These are phyloP conservation scores for Buxus sempervirens DNA, from an alignment of 164 flowering plant species.

Conservation along the genomic window DNA sequence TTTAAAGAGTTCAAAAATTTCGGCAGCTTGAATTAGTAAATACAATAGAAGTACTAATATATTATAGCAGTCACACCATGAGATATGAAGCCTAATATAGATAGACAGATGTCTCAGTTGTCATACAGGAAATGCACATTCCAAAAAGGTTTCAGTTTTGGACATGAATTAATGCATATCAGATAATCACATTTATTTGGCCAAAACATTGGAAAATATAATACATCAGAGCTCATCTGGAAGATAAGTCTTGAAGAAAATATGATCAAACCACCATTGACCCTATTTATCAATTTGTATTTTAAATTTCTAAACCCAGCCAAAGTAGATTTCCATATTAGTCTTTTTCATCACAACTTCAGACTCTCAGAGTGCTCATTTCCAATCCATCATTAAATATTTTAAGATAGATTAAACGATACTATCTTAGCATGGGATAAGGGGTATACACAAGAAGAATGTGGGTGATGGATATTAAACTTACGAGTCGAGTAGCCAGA, in stretches of 20 bases:
- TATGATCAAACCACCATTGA: background rate
- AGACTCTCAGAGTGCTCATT: background rate
- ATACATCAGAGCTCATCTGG: background rate
- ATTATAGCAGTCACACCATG: background rate
- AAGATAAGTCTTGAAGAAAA: background rate
- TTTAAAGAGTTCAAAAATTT: too few species aligned
- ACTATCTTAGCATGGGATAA: background rate
- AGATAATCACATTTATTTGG: too few species aligned
- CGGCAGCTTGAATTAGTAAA: background rate
- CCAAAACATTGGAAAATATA: too few species aligned
- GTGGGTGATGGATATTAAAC: slow-evolving; percentile 20
- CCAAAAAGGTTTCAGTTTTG: too few species aligned
- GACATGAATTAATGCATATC: too few species aligned
- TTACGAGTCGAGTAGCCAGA: slow-evolving; percentile 85
- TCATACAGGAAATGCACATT: too few species aligned
- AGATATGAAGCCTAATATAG: background rate
- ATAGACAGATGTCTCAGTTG: background rate
- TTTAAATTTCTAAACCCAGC: background rate
- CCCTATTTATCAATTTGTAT: background rate
- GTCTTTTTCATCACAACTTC: background rate
- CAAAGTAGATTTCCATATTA: background rate
- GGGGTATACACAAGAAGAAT: background rate
- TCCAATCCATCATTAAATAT: background rate
- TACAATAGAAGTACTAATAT: too few species aligned
- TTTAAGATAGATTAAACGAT: background rate